Base-by-base conservation (phyloP, 1,284 basidiomycete genomes). In the Prillingera fragicola region DNA sequence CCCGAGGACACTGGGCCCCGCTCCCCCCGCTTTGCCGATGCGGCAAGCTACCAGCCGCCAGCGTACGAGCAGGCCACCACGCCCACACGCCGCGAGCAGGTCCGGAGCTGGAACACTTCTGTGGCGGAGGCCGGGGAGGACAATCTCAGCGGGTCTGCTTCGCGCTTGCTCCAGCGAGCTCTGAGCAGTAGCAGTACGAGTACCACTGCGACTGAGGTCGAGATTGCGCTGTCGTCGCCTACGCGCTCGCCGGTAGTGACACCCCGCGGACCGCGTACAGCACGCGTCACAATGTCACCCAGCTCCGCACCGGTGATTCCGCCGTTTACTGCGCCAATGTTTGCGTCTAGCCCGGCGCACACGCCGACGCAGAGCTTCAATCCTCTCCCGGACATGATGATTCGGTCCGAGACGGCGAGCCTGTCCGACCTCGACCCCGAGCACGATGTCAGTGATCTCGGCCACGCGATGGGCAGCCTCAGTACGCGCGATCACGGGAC, bases 161-260 rank as follows among this genome's bases (percentile, higher is more conserved):
- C 45, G 6, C 33, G 38, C 23, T 32, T 37, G 1, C 40, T 52
- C 13, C 18, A 18, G 15, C 45, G 45, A 14, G 31, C 44, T 4
- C 42, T 44, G n/a, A 42, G 39, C 36, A 50, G 43, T 0, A 40
- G 28, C 25, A 56, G 49, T 9, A 41, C 40, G n/a, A 48, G 40
- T 31, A 61, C 57, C 2, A 56, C 48, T 6, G 56, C 59, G 10
- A 61, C 61, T 1, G 55, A 54, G 14, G 45, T 59, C 21, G 61
- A 64, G 38, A 38, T 40, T 10, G 57, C 56, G 8, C 43, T 62
- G 8, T 26, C 36, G 5, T 24, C 35, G 9, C 17, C 38, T 2
- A 17, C 14, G 5, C 45, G 29, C 35, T 40, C 33, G 15, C 43
- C 43, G 5, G 29, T 31, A 8, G 18, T 21, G 14, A 32, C 31